Evolutionary conservation across 2,329 filamentous ascomycete genomes (phyloP).

Genomic region (Cladophialophora carrionii): DNA sequence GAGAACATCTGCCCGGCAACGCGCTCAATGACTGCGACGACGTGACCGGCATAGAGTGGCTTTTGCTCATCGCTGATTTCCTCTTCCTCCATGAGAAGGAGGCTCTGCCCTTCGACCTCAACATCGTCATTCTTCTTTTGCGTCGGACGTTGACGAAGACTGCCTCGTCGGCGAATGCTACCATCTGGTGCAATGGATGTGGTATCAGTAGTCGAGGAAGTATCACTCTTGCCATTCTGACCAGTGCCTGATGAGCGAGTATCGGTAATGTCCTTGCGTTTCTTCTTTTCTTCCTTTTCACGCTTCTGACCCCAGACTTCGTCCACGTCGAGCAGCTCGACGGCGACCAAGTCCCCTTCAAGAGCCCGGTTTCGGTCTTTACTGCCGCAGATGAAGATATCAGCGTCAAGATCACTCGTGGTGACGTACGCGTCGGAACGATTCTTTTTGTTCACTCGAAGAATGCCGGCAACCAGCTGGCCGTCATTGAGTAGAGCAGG

Average conservation of each 20-base stretch:
- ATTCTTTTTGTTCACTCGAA: slow-evolving; percentile 99
- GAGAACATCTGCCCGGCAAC: slow-evolving; percentile 99
- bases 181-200: slow-evolving; percentile 69
- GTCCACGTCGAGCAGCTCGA: slow-evolving; percentile 95
- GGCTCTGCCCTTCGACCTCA: slow-evolving; percentile 95
- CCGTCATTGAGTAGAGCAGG: slow-evolving; percentile 89
- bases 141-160: slow-evolving; percentile 91
- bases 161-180: slow-evolving; percentile 87
- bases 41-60: slow-evolving; percentile 92
- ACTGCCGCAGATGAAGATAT: slow-evolving; percentile 99
- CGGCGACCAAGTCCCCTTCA: slow-evolving; percentile 91
- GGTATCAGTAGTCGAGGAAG: slow-evolving; percentile 64
- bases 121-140: slow-evolving; percentile 99
- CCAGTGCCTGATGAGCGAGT: slow-evolving; percentile 75
- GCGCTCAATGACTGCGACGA: slow-evolving; percentile 95
- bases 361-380: slow-evolving; percentile 97
- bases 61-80: slow-evolving; percentile 99
- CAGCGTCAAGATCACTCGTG: slow-evolving; percentile 89
- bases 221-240: slow-evolving; percentile 54
- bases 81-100: slow-evolving; percentile 95
- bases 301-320: slow-evolving; percentile 99
- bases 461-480: slow-evolving; percentile 91
- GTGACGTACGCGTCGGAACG: slow-evolving; percentile 97
- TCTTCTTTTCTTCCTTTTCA: slow-evolving; percentile 99
- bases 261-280: slow-evolving; percentile 97